phyloP scores from a whole-genome alignment of 2,329 filamentous ascomycete genomes.

The Cercospora canescens region DNA sequence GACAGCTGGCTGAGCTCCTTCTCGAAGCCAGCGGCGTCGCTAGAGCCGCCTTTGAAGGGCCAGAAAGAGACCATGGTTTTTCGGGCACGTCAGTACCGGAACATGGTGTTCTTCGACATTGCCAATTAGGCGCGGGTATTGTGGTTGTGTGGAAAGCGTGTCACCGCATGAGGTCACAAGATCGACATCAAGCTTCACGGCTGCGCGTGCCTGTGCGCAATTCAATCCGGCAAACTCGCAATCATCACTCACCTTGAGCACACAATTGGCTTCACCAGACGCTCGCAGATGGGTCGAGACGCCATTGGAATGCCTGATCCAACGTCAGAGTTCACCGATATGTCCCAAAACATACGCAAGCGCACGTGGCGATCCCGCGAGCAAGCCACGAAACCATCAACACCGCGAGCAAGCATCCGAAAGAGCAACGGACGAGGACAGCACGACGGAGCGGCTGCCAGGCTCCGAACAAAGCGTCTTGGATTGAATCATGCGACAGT shows the following conservation, averaged over 20 bases:
- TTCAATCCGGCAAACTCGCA: neutral
- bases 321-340: neutral
- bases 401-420: neutral
- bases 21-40: constrained; percentile 88
- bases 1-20: constrained; percentile 82
- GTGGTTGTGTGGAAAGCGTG: neutral
- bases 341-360: neutral
- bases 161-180: constrained; percentile 1
- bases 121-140: neutral
- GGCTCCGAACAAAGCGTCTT: constrained; percentile 9
- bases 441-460: constrained; percentile 5
- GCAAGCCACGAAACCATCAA: neutral
- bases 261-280: neutral
- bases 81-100: constrained; percentile 1
- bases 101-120: neutral
- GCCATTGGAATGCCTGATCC: neutral
- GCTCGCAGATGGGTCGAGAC: neutral
- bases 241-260: neutral
- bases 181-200: neutral
- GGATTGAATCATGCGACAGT: constrained; percentile 3
- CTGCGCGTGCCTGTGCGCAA: neutral
- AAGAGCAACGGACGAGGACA: neutral
- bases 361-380: constrained; percentile 7
- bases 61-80: constrained; percentile 76
- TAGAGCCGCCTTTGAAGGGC: constrained; percentile 82